Percentiles rank a stretch among this genome's conserved stretches.
Conservation (phyloP, 495 filamentous ascomycete genomes). For the Aspergillus homomorphus region DNA sequence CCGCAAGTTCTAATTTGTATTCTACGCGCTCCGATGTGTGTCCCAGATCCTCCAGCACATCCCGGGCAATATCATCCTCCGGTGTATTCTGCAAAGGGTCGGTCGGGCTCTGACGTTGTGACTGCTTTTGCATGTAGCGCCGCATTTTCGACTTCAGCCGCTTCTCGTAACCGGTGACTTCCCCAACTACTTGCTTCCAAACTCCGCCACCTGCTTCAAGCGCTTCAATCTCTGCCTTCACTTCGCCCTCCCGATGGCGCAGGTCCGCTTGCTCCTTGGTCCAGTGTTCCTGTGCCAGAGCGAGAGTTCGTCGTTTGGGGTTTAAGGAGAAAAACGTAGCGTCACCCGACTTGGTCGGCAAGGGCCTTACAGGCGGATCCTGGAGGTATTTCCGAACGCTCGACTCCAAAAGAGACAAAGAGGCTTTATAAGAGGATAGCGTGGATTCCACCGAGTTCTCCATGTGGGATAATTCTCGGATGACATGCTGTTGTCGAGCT, state of each 20-base stretch:
- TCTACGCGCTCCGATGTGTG: constrained; percentile 40
- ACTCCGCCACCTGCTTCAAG: constrained; percentile 79
- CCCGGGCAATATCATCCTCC: constrained; percentile 30
- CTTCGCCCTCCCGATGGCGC: constrained; percentile 53
- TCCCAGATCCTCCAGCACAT: constrained; percentile 43
- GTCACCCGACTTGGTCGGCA: constrained; percentile 24
- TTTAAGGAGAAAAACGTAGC: constrained; percentile 53
- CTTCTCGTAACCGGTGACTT: constrained; percentile 68
- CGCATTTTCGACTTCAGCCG: constrained; percentile 56
- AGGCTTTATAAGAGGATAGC: constrained; percentile 57
- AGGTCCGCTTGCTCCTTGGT: constrained; percentile 58
- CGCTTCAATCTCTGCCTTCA: constrained; percentile 67
- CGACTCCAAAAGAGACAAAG: constrained; percentile 52
- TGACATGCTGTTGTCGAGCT: constrained; percentile 57
- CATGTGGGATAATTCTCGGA: constrained; percentile 57
- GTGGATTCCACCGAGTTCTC: constrained; percentile 62
- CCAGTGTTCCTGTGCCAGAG: constrained; percentile 78
- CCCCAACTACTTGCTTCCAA: constrained; percentile 68
- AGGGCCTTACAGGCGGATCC: constrained; percentile 46
- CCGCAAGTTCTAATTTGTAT: constrained; percentile 38
- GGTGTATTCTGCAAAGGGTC: constrained; percentile 11
- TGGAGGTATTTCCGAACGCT: constrained; percentile 43
- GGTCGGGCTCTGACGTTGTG: constrained; percentile 18
- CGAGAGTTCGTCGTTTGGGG: constrained; percentile 66
- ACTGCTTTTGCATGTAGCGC: constrained; percentile 27